Evolutionary conservation across 768 basidiomycete genomes (phyloP), one percentile per base, ranked within the genome.

Genomic region (Postia placenta): DNA sequence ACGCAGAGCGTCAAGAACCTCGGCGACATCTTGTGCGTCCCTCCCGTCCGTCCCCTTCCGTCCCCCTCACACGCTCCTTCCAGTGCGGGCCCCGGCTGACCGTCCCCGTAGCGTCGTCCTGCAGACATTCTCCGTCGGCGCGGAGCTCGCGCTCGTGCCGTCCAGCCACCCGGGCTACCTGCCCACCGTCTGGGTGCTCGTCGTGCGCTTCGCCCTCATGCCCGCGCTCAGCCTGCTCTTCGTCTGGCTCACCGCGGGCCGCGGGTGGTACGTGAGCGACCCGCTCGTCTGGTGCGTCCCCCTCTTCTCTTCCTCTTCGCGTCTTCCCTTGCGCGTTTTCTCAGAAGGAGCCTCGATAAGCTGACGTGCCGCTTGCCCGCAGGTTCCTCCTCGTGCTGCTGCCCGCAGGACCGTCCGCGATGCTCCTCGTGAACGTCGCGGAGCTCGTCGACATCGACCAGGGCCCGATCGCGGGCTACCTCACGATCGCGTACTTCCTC

Each of bases 311-410:
- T 17, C 38, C 7, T 19, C 14, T 23, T 30, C 19, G 9, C 12
- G 33, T 17, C 6, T 45, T 30, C 3, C 30, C 24, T 11, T 35
- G 33, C 30, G 4, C 45, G 14, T n/a, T n/a, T n/a, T n/a, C n/a
- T n/a, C n/a, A 6, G 43, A 14, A 15, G 22, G 11, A 19, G 11
- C 25, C n/a, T 23, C 15, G 40, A 9, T 46, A 20, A n/a, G n/a
- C n/a, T n/a, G n/a, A 25, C 22, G 38, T 15, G 12, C 12, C 11
- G 26, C 42, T 20, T 28, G 11, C 19, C 27, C 7, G 12, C 35
- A 64, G 63, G 63, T 63, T 65, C 50, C 48, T 65, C 24, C 57
- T 65, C 28, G 45, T 65, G 14, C 45, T 65, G 11, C 57, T 65
- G 26, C 64, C 64, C 4, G 41, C 59, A 2, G 62, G 60, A 0